Base-by-base conservation (phyloP, 2,329 filamentous ascomycete genomes). In the Hymenoscyphus occultus region DNA sequence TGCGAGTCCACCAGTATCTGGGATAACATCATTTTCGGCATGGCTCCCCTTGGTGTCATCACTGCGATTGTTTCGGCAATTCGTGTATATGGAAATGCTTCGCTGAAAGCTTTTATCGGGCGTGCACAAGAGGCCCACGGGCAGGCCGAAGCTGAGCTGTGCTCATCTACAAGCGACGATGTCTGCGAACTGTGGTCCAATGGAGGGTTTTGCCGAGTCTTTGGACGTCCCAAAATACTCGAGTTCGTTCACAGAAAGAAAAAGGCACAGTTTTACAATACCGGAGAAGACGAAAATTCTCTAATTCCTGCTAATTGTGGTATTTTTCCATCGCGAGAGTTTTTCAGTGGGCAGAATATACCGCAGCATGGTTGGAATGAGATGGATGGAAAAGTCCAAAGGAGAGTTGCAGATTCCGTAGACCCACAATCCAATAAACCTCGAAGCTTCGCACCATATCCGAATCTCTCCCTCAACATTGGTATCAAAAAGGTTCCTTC, bases 161-260 rank as follows among this genome's bases (percentile, higher is more conserved):
- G 82, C 64, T 80, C 80, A 0, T 83, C 80, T 4, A 81, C 81
- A 0, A 82, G 80, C 0, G 71, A 78, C 10, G 78, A 79, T 0
- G 80, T 78, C 0, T 80, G 78, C 3, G 81, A 83, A 64, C 68
- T 82, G 0, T 82, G 78, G 67, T 81, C 81, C 7, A 77, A 79
- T 58, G 70, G 74, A 0, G 74, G 76, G 0, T 73, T 83, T 0
- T 73, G 77, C 12, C 62, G 71, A 5, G 42, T 51, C 10, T 39
- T 57, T 32, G 61, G 61, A 31, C 13, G 40, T 28, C 48, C 51
- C 3, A 22, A 10, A 35, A 28, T 61, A 12, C 16, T 64, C 5
- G 56, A 59, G 56, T 56, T 56, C 14, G 13, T 56, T 28, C 22
- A 16, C n/a, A 2, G 6, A 28, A 32, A 7, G 14, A 22, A 32